Percentiles rank a stretch among this genome's conserved stretches.
Conservation (phyloP, 495 filamentous ascomycete genomes). For the Podospora pseudocomata region DNA sequence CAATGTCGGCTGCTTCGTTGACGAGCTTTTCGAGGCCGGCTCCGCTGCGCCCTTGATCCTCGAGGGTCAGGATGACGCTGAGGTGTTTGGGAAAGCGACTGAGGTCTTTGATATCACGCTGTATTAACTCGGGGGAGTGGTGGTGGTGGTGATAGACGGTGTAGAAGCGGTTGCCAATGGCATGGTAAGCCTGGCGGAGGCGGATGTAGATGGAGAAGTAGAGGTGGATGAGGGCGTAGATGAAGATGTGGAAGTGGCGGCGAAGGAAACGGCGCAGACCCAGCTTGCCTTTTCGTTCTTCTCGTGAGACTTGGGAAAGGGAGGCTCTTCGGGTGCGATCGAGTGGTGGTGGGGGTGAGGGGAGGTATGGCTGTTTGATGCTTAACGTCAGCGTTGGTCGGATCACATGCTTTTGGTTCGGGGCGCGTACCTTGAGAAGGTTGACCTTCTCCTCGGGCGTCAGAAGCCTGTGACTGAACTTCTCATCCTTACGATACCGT, state of each 20-base stretch:
- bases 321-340: conserved; percentile 27
- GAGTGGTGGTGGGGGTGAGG: conserved; percentile 47
- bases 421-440: conserved; percentile 52
- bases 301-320: conserved; percentile 6
- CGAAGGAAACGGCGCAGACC: conserved; percentile 66
- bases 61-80: conserved; percentile 76
- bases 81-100: conserved; percentile 74
- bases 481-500: conserved; percentile 62
- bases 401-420: conserved; percentile 8
- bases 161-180: conserved; percentile 66
- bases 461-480: conserved; percentile 55
- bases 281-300: conserved; percentile 38
- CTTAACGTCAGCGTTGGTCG: conserved; percentile 19
- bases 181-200: conserved; percentile 72
- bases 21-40: conserved; percentile 74
- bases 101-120: conserved; percentile 75
- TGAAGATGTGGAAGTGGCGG: conserved; percentile 60
- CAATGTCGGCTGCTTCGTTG: conserved; percentile 84
- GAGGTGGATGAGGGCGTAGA: conserved; percentile 70
- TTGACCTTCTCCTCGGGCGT: conserved; percentile 63
- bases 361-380: conserved; percentile 62
- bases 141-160: conserved; percentile 89
- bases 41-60: conserved; percentile 62
- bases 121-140: conserved; percentile 84
- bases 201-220: conserved; percentile 86